Evolutionary conservation across 148 eudicot species (phyloP), one percentile per base, ranked within the genome.

Genomic region (Rhododendron henanense): DNA sequence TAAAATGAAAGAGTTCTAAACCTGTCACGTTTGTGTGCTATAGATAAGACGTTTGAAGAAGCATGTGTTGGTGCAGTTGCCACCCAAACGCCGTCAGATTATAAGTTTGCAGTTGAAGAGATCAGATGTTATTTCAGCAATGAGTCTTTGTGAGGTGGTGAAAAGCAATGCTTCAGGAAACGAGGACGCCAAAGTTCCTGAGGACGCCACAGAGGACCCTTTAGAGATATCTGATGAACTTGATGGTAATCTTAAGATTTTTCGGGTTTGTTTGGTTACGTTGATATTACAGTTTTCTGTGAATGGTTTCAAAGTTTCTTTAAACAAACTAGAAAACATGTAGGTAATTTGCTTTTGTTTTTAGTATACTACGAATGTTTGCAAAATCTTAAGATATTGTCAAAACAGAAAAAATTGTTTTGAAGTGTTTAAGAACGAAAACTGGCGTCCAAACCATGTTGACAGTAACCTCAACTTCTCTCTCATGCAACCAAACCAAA

Each of bases 31-130:
- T 78, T 87, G 35, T 35, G n/a, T 83, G 37, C 69, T 88, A 50
- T 92, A 97, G 99, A 94, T 97, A 81, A 91, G 99, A 88, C 98
- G 99, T 51, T 87, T 97, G 91, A 97, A 97, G 93, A 96, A 94
- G 88, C 96, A 95, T 87, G 91, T 97, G 88, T 90, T 97, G 85
- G 87, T 86, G 81, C 94, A 97, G 87, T 89, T 97, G 88, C 99
- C 98, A n/a, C 95, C 99, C 47, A 93, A 91, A 87, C 96, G 99
- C 14, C 90, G 99, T 78, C 98, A 97, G 91, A 92, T 97, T 80
- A 92, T 97, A 81, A 93, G 86, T 57, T 84, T 97, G 85, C 90
- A 88, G 55, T 86, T 97, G 82, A 95, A 90, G 87, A 95, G 83
- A 88, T 90, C 96, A 81, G 95, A 97, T 86, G 90, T 97, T 84